These are phyloP conservation scores for Calonectria multiphialidica DNA, from an alignment of 2,329 filamentous ascomycete genomes.

Conservation along the genomic window DNA sequence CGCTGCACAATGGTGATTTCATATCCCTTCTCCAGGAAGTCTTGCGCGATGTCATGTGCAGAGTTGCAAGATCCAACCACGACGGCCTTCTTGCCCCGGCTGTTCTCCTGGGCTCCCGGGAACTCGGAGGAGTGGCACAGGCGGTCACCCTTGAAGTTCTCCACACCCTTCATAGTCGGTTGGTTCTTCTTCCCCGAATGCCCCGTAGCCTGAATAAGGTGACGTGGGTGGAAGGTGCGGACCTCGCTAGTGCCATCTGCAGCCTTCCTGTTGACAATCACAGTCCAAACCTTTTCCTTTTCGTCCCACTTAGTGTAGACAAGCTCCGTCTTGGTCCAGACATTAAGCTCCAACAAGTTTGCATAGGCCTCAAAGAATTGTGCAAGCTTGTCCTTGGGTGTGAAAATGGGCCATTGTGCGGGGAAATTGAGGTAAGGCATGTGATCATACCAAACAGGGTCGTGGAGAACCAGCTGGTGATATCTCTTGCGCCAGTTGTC, in stretches of 20 bases:
- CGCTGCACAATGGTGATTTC: slow-evolving; percentile 78
- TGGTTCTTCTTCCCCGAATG: slow-evolving; percentile 75
- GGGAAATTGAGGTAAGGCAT: slow-evolving; percentile 76
- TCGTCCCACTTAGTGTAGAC: slow-evolving; percentile 63
- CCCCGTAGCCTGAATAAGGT: slow-evolving; percentile 76
- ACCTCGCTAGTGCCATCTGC: slow-evolving; percentile 61
- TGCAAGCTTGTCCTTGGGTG: slow-evolving; percentile 78
- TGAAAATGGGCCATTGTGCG: slow-evolving; percentile 75
- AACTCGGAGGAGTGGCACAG: slow-evolving; percentile 75
- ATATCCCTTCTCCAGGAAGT: slow-evolving; percentile 75
- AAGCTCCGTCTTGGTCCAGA: slow-evolving; percentile 70
- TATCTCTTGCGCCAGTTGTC: slow-evolving; percentile 76
- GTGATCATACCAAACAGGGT: slow-evolving; percentile 72
- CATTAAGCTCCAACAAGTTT: slow-evolving; percentile 74
- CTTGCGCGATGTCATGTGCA: slow-evolving; percentile 76
- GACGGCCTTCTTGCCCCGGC: slow-evolving; percentile 69
- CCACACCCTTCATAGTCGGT: slow-evolving; percentile 68
- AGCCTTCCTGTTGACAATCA: slow-evolving; percentile 63
- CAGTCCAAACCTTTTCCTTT: slow-evolving; percentile 63
- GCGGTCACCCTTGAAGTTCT: slow-evolving; percentile 68
- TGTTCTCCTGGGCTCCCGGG: slow-evolving; percentile 60
- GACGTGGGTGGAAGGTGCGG: slow-evolving; percentile 69
- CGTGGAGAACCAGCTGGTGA: slow-evolving; percentile 75
- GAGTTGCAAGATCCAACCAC: slow-evolving; percentile 79
- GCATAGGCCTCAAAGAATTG: slow-evolving; percentile 78